These are phyloP conservation scores for Penicillium janthinellum DNA, from an alignment of 2,329 filamentous ascomycete genomes.

Conservation along the genomic window DNA sequence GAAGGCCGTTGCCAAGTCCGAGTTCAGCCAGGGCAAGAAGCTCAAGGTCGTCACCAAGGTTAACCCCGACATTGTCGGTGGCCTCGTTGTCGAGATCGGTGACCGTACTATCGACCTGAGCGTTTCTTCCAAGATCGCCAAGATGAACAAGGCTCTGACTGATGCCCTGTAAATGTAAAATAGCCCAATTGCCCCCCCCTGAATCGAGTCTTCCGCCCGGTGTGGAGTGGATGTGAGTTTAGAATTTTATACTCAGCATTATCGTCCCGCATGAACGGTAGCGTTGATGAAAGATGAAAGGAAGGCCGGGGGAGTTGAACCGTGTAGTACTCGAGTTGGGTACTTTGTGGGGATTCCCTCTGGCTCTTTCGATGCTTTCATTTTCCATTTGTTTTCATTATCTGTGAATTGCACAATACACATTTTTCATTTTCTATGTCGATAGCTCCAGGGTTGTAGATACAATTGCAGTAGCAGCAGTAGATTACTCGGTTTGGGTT, in stretches of 20 bases:
- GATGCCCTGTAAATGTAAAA: constrained; percentile 82
- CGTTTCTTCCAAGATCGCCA: constrained; percentile 90
- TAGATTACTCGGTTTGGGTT: not conserved
- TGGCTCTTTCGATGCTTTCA: constrained; percentile 13
- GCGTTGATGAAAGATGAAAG: constrained; percentile 23
- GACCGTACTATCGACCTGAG: constrained; percentile 98
- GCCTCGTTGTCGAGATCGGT: constrained; percentile 92
- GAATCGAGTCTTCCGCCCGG: not conserved
- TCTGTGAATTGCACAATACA: constrained; percentile 31
- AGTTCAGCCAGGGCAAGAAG: constrained; percentile 91
- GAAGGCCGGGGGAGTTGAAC: not conserved
- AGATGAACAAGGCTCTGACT: constrained; percentile 98
- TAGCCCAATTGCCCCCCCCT: constrained; percentile 18
- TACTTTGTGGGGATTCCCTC: not conserved
- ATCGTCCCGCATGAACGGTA: constrained; percentile 31
- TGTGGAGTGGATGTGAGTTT: constrained; percentile 23
- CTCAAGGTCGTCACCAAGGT: constrained; percentile 96
- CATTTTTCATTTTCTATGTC: constrained; percentile 17
- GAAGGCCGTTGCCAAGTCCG: constrained; percentile 82
- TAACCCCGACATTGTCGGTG: constrained; percentile 91
- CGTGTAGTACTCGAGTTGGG: not conserved
- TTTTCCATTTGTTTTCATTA: constrained; percentile 30
- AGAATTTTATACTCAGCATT: constrained; percentile 23
- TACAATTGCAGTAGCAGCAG: not conserved
- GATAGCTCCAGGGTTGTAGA: not conserved